Base-by-base conservation (phyloP, 257 asterid species). In the Ehretia macrophylla region DNA sequence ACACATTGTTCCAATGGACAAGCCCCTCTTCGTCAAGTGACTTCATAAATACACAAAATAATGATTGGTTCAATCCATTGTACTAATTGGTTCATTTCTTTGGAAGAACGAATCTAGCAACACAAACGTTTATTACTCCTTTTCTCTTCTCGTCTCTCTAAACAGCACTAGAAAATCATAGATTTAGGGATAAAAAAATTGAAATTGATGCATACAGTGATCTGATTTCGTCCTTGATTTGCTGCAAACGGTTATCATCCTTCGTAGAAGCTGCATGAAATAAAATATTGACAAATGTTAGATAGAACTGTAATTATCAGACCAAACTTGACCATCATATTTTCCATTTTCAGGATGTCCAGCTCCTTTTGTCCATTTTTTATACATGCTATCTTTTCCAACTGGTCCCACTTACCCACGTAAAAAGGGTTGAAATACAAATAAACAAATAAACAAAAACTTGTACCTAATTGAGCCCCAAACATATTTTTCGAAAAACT, bases 161-260 rank as follows among this genome's bases (percentile, higher is more conserved):
- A 50, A 18, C 32, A 50, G n/a, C 11, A 17, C 21, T 50, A 21
- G 13, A 51, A 49, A 38, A 19, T 8, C 13, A 13, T 44, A 54
- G 18, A 22, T 1, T n/a, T n/a, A n/a, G n/a, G n/a, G n/a, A n/a
- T n/a, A n/a, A n/a, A n/a, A n/a, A n/a, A n/a, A n/a, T n/a, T n/a
- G n/a, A n/a, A n/a, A n/a, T n/a, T 38, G 48, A 66, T 60, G 61
- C 95, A 66, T 81, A 85, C 98, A 91, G 66, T 75, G 96, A 75
- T 82, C 64, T 81, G 69, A 91, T 79, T 77, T 70, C 82, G 70
- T 85, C 84, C 81, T 85, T 88, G 78, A 91, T 91, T 57, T 80
- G 81, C 78, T 83, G 90, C 79, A 91, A 67, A 17, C 88, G 87
- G 56, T 69, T 66, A 60, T 85, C 92, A 58, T 75, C 77, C 76